phyloP scores from a whole-genome alignment of 2,329 filamentous ascomycete genomes.

The Corniculantispora saksenae region DNA sequence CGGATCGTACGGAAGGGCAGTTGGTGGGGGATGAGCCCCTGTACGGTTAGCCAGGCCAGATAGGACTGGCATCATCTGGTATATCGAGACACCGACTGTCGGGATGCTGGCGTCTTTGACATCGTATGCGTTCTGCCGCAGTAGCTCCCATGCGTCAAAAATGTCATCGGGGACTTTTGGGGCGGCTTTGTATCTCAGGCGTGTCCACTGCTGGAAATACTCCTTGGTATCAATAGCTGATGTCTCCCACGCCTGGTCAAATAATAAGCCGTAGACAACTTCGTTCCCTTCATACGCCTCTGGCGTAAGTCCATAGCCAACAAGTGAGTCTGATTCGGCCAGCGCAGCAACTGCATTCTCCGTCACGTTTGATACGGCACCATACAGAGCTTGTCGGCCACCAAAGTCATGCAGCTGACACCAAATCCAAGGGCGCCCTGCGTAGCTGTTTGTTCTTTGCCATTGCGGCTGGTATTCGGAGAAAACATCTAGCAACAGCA shows the following conservation, averaged over 20 bases:
- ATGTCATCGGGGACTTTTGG: constrained; percentile 5
- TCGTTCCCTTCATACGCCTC: constrained; percentile 50
- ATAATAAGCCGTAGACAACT: constrained; percentile 51
- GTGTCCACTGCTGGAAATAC: constrained; percentile 50
- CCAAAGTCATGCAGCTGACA: constrained; percentile 54
- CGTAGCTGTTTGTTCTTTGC: constrained; percentile 51
- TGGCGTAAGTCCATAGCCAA: neutral
- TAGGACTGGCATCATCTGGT: neutral
- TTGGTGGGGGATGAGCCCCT: neutral
- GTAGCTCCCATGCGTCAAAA: constrained; percentile 6
- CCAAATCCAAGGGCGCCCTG: constrained; percentile 56
- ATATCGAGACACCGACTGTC: neutral
- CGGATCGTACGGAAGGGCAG: neutral
- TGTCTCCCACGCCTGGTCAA: constrained; percentile 51
- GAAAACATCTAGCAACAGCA: constrained; percentile 53
- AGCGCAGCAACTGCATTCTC: constrained; percentile 46
- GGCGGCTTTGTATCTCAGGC: constrained; percentile 39
- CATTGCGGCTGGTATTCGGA: constrained; percentile 52
- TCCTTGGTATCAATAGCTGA: constrained; percentile 42
- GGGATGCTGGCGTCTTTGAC: neutral
- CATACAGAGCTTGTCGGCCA: constrained; percentile 50
- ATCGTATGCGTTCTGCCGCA: constrained; percentile 2
- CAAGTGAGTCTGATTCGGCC: constrained; percentile 41
- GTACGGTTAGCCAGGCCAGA: neutral
- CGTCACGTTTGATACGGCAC: constrained; percentile 50